Percentiles rank a stretch among this genome's conserved stretches.
Conservation (phyloP, 2,329 filamentous ascomycete genomes). For the Venturia oleaginea region DNA sequence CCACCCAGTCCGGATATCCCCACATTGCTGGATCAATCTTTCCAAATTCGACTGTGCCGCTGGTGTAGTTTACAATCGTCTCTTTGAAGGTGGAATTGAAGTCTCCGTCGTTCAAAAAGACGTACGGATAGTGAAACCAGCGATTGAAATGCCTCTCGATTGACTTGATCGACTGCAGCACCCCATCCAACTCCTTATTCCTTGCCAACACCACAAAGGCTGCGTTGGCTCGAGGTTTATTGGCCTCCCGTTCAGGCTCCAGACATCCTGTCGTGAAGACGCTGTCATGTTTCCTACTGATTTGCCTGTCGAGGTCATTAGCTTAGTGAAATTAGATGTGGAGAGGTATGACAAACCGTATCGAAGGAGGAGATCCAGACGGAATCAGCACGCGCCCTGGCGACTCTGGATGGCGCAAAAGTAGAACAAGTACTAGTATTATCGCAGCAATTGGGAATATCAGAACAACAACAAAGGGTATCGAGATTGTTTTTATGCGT, state of each 20-base stretch:
- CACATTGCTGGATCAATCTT: conserved; percentile 86
- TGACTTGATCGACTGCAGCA: conserved; percentile 93
- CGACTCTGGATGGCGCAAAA: conserved; percentile 78
- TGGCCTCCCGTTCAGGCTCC: conserved; percentile 61
- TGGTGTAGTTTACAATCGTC: conserved; percentile 83
- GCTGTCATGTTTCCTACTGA: conserved; percentile 94
- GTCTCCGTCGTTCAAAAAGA: conserved; percentile 94
- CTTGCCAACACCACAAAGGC: conserved; percentile 92
- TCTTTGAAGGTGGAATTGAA: conserved; percentile 94
- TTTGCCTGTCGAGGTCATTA: conserved; percentile 54
- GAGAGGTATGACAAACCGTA: conserved; percentile 52
- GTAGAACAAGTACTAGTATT: conserved; percentile 80
- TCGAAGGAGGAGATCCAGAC: conserved; percentile 75
- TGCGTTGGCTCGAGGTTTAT: conserved; percentile 76
- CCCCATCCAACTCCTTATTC: conserved; percentile 93
- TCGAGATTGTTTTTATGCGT: conserved; percentile 78
- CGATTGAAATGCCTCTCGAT: conserved; percentile 98
- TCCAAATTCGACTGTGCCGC: conserved; percentile 78
- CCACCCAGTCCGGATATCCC: conserved; percentile 96
- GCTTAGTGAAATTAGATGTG: not conserved
- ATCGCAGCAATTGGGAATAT: conserved; percentile 88
- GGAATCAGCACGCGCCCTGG: conserved; percentile 78
- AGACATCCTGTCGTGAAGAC: conserved; percentile 89
- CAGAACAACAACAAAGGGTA: conserved; percentile 85
- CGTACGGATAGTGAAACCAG: conserved; percentile 98